A percentile compares a stretch with the other conserved stretches of the same genome.
Evolutionary conservation across 139 green algal species (phyloP).

Genomic region (Zygnema circumcarinatum): DNA sequence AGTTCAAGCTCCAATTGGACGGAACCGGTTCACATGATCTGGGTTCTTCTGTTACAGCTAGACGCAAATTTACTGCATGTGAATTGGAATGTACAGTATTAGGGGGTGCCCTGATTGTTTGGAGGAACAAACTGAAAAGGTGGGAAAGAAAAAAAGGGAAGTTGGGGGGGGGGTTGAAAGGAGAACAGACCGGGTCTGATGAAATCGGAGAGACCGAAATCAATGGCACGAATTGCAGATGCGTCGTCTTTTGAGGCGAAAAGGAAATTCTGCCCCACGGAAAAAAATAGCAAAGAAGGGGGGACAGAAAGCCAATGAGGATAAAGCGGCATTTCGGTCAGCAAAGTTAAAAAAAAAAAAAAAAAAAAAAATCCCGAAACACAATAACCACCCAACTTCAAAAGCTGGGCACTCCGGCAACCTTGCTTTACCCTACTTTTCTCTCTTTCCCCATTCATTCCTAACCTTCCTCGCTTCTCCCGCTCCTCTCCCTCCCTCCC

Average conservation of each 20-base stretch:
- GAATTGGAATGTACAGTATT: not conserved
- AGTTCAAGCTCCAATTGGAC: too few relatives aligned
- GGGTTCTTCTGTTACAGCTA: too few relatives aligned
- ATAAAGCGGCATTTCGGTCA: not conserved
- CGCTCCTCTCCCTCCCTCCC: too few relatives aligned
- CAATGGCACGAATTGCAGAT: constrained; percentile 86
- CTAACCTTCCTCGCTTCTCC: too few relatives aligned
- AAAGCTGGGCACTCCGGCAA: too few relatives aligned
- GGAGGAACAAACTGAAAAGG: not conserved
- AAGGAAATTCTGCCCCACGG: constrained; percentile 95
- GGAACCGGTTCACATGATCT: too few relatives aligned
- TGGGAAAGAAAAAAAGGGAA: not conserved
- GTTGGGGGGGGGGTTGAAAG: not conserved
- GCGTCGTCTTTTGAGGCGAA: constrained; percentile 74
- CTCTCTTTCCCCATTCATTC: too few relatives aligned
- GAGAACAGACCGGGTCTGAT: constrained; percentile 26
- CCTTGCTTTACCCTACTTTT: too few relatives aligned
- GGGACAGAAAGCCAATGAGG: not conserved
- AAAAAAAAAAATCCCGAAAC: too few relatives aligned
- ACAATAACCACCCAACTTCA: not conserved
- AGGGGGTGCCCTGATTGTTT: not conserved
- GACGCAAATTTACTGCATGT: too few relatives aligned
- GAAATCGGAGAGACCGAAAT: constrained; percentile 92
- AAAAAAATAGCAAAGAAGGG: not conserved
- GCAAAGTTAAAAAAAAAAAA: not conserved